These are phyloP conservation scores for Saccharomycopsis synnaedendra DNA, from an alignment of 805 yeast species.

Conservation along the genomic window DNA sequence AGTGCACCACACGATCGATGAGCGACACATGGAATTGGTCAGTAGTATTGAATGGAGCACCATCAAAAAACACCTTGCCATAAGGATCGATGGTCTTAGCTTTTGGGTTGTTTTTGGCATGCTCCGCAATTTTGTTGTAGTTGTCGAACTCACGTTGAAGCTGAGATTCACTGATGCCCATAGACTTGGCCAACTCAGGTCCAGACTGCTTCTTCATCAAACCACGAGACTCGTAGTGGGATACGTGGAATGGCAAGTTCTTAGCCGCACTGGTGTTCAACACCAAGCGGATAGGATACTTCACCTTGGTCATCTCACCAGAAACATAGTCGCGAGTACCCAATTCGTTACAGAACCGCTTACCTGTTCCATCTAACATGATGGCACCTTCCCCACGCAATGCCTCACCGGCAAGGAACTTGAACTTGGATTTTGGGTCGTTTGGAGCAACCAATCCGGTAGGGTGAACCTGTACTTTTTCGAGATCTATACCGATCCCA, in stretches of 20 bases:
- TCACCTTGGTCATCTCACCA: slow-evolving; percentile 39
- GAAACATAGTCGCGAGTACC: slow-evolving; percentile 51
- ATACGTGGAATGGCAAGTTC: slow-evolving; percentile 37
- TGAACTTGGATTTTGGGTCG: slow-evolving; percentile 37
- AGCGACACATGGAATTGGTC: slow-evolving; percentile 38
- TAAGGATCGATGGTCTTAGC: slow-evolving; percentile 24
- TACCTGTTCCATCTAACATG: slow-evolving; percentile 38
- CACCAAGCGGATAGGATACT: slow-evolving; percentile 35
- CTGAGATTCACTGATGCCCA: slow-evolving; percentile 24
- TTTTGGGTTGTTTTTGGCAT: slow-evolving; percentile 20
- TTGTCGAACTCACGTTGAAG: slow-evolving; percentile 26
- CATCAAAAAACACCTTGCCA: slow-evolving; percentile 39
- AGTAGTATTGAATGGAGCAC: slow-evolving; percentile 29
- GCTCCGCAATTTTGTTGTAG: slow-evolving; percentile 30
- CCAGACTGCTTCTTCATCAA: slow-evolving; percentile 39
- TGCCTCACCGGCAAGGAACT: slow-evolving; percentile 55
- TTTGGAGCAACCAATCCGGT: slow-evolving; percentile 49
- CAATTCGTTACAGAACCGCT: slow-evolving; percentile 49
- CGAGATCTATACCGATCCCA: slow-evolving; percentile 50
- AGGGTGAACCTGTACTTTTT: slow-evolving; percentile 58
- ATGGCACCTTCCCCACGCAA: slow-evolving; percentile 58
- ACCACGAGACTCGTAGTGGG: slow-evolving; percentile 45
- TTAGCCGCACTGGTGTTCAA: slow-evolving; percentile 35
- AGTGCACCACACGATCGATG: slow-evolving; percentile 48
- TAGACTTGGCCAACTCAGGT: slow-evolving; percentile 30